These are phyloP conservation scores for Xerocomellus chrysenteron DNA, from an alignment of 768 basidiomycete genomes.

Conservation along the genomic window DNA sequence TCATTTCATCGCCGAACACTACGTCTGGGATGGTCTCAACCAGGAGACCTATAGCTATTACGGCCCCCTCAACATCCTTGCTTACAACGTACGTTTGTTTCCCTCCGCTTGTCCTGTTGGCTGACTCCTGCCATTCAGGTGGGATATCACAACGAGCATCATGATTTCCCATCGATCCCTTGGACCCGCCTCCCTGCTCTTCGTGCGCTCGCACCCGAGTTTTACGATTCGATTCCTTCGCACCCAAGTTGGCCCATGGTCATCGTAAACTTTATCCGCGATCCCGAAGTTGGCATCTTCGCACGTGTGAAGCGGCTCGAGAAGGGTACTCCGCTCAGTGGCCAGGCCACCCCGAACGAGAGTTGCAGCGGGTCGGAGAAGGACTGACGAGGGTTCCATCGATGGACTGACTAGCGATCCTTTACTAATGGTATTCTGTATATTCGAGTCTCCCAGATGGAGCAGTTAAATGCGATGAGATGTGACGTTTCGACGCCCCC, in stretches of 20 bases:
- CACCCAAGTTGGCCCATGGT: constrained; percentile 97
- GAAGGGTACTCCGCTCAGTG: constrained; percentile 34
- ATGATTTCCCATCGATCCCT: constrained; percentile 95
- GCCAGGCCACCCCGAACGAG: constrained; percentile 14
- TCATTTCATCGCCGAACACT: constrained; percentile 98
- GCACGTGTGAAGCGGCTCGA: constrained; percentile 76
- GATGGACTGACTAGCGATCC: constrained; percentile 4
- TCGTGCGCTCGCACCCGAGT: constrained; percentile 82
- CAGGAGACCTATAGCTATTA: constrained; percentile 99
- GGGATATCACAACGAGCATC: constrained; percentile 99
- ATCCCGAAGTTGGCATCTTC: constrained; percentile 84
- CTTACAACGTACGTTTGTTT: constrained; percentile 79
- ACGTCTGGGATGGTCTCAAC: constrained; percentile 85
- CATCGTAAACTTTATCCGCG: constrained; percentile 90
- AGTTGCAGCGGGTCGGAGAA: constrained; percentile 9
- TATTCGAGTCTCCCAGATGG: too few relatives aligned
- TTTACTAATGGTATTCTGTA: constrained; percentile 7
- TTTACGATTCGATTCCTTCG: constrained; percentile 82
- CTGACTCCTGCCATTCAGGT: constrained; percentile 49
- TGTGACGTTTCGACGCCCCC: too few relatives aligned
- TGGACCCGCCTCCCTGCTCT: constrained; percentile 93
- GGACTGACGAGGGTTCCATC: constrained; percentile 11
- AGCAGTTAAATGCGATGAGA: too few relatives aligned
- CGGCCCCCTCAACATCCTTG: constrained; percentile 82
- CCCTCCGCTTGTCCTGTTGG: background rate